phyloP scores from a whole-genome alignment of 306 rosid genomes.

The Acacia acuminata region DNA sequence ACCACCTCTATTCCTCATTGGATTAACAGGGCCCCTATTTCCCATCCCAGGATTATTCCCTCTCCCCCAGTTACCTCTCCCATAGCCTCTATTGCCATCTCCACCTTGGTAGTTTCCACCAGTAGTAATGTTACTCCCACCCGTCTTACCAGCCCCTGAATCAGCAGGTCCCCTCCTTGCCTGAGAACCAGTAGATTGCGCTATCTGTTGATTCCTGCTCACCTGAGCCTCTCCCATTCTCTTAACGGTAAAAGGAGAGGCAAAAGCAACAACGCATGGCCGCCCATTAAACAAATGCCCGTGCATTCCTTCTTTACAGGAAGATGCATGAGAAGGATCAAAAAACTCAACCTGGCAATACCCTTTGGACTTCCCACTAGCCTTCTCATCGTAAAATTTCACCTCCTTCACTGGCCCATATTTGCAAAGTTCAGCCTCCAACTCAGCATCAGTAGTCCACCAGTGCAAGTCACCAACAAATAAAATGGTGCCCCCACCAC shows the following conservation, averaged over 20 bases:
- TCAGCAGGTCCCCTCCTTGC: conserved; percentile 78
- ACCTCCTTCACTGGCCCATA: conserved; percentile 93
- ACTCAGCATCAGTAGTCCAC: conserved; percentile 98
- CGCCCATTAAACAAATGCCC: conserved; percentile 86
- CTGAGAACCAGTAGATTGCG: conserved; percentile 50
- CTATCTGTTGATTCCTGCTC: conserved; percentile 68
- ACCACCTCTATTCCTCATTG: conserved; percentile 79
- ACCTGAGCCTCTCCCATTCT: conserved; percentile 96
- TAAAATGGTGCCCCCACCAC: conserved; percentile 65
- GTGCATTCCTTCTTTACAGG: conserved; percentile 93
- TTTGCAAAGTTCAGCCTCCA: conserved; percentile 78
- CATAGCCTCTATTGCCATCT: conserved; percentile 77
- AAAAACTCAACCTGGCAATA: conserved; percentile 95
- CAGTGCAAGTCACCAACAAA: conserved; percentile 99
- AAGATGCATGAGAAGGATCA: conserved; percentile 64
- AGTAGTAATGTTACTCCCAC: conserved; percentile 66
- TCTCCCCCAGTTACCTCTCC: conserved; percentile 94
- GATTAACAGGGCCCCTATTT: conserved; percentile 79
- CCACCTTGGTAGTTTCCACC: conserved; percentile 95
- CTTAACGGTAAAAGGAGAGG: conserved; percentile 83
- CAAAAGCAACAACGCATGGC: conserved; percentile 85
- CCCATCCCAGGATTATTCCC: conserved; percentile 85
- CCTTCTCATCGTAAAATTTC: conserved; percentile 95
- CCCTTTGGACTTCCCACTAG: conserved; percentile 96
- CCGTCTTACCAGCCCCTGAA: conserved; percentile 48